Percentiles rank a stretch among this genome's conserved stretches.
Evolutionary conservation across 2,329 filamentous ascomycete genomes (phyloP).

Genomic region (Camillea tinctor): DNA sequence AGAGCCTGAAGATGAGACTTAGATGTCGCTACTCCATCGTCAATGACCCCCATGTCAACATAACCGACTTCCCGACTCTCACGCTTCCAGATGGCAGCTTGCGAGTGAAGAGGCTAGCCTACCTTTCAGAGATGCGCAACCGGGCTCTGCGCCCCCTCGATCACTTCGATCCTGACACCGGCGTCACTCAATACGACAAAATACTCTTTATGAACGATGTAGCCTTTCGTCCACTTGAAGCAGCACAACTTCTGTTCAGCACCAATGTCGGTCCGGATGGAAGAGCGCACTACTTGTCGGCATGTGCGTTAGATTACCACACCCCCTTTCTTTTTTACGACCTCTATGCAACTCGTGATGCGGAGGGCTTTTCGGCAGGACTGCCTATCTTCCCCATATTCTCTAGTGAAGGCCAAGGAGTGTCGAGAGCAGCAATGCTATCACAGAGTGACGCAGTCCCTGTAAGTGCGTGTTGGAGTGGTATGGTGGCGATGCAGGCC

Average conservation of each 20-base stretch:
- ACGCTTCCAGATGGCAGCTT: constrained; percentile 60
- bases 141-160: constrained; percentile 64
- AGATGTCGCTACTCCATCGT: constrained; percentile 52
- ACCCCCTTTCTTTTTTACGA: constrained; percentile 70
- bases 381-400: constrained; percentile 70
- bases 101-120: constrained; percentile 71
- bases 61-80: constrained; percentile 56
- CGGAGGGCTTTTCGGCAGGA: constrained; percentile 61
- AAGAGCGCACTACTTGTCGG: constrained; percentile 59
- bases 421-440: constrained; percentile 62
- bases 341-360: constrained; percentile 69
- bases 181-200: constrained; percentile 49
- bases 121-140: constrained; percentile 71
- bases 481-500: constrained; percentile 68
- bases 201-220: constrained; percentile 70
- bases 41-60: constrained; percentile 57
- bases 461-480: constrained; percentile 74
- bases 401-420: constrained; percentile 48
- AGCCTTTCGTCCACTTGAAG: constrained; percentile 48
- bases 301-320: constrained; percentile 70
- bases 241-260: constrained; percentile 59
- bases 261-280: constrained; percentile 56
- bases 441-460: constrained; percentile 61
- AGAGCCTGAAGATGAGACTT: constrained; percentile 47
- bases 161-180: constrained; percentile 35